Base-by-base conservation (phyloP, 164 flowering plant species). In the Annona squamosa region DNA sequence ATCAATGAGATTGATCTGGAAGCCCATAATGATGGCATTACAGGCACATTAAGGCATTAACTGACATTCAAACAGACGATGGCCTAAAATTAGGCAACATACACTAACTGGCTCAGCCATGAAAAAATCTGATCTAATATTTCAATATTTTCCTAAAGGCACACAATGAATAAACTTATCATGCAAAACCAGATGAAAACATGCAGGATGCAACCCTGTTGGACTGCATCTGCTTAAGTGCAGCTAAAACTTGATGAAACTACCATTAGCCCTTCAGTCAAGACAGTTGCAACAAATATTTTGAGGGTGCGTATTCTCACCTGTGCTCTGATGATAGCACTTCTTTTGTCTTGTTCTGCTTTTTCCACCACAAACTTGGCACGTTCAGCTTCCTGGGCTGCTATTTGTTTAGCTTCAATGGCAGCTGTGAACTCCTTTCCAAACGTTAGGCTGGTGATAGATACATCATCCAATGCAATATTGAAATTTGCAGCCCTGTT, bases 311-410 rank as follows among this genome's bases (percentile, higher is more conserved):
- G 48, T 48, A 68, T 73, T 7, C 84, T 78, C 26, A 87, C 90
- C 85, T 87, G 85, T 43, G 93, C 93, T 80, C 91, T 80, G 79
- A 89, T 83, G 46, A 89, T 46, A 65, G 91, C 91, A 84, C 89
- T 85, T 79, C 57, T 84, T 84, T 86, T 89, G 80, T 89, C 93
- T 76, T 89, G 93, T 80, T 89, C 93, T 18, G 93, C 91, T 73
- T 89, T 89, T 57, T 86, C 90, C 56, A 88, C 92, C 65, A 90
- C 85, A 79, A 82, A 88, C 67, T 86, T 88, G 74, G 94, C 87
- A 46, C 90, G 81, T 76, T 88, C 88, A 43, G 90, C 94, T 79
- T 90, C 90, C 70, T 88, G 92, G 18, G 90, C 91, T 72, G 94
- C 92, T 68, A 90, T 84, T 73, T 87, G 91, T 65, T 88, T 90